phyloP scores from a whole-genome alignment of 2,329 filamentous ascomycete genomes.

The Claviceps paspali region DNA sequence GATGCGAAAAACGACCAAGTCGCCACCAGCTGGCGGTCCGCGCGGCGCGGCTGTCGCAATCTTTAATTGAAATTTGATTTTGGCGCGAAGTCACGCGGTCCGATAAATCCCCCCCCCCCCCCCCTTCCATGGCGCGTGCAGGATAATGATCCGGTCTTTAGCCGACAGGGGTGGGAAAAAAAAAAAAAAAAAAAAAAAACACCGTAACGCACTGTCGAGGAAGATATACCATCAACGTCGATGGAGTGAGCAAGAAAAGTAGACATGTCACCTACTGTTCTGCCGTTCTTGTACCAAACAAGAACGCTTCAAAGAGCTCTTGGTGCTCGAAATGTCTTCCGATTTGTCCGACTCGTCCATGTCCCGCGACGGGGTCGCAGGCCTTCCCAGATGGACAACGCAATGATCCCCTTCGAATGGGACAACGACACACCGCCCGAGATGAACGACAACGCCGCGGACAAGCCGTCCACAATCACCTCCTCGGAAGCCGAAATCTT shows the following conservation, averaged over 20 bases:
- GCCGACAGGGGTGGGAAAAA: background rate
- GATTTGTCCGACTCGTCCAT: constrained; percentile 10
- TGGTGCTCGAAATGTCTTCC: constrained; percentile 12
- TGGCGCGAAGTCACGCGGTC: constrained; percentile 9
- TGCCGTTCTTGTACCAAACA: constrained; percentile 61
- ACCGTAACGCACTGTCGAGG: no score
- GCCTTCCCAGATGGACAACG: constrained; percentile 14
- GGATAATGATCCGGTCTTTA: constrained; percentile 1
- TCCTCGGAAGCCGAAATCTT: constrained; percentile 43
- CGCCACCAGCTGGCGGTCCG: no score
- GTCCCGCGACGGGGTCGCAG: constrained; percentile 5
- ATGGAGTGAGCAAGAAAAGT: background rate
- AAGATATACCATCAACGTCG: no score
- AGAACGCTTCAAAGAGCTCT: constrained; percentile 31
- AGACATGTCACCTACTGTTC: constrained; percentile 32
- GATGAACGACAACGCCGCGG: constrained; percentile 8
- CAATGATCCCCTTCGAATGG: constrained; percentile 40
- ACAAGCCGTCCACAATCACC: constrained; percentile 36
- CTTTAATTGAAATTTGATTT: constrained; percentile 7
- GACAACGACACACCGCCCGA: constrained; percentile 15
- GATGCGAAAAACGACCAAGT: no score
- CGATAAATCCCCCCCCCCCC: no score
- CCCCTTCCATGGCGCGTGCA: no score
- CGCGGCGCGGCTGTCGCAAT: constrained; percentile 1
- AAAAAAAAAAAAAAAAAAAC: no score